Conservation (phyloP, 805 yeast species). For the Metschnikowia sp. region DNA sequence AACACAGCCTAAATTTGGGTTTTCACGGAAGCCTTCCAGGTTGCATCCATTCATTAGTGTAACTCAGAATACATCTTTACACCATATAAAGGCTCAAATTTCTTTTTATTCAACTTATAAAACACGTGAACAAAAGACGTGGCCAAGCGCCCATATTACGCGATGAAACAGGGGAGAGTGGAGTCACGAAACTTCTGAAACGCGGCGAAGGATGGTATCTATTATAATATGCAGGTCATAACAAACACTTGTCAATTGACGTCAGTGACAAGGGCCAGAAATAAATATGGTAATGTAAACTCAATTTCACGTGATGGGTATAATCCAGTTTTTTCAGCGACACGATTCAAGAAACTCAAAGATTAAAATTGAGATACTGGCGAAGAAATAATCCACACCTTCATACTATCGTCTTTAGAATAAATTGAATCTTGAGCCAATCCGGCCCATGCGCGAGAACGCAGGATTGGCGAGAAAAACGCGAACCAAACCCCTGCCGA, state of each 20-base stretch:
- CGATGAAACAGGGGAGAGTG: not conserved
- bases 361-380: too few relatives aligned
- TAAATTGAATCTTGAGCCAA: not conserved
- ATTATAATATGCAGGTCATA: constrained; percentile 1
- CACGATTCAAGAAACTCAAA: too few relatives aligned
- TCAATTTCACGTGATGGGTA: too few relatives aligned
- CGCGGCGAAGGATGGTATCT: not conserved
- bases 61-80: too few relatives aligned
- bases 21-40: too few relatives aligned
- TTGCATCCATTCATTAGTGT: too few relatives aligned
- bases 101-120: too few relatives aligned
- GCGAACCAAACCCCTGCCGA: constrained; percentile 3
- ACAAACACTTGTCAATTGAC: constrained; percentile 1
- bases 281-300: not conserved
- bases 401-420: not conserved
- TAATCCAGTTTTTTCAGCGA: too few relatives aligned
- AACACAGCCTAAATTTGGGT: too few relatives aligned
- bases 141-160: not conserved
- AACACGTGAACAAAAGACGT: too few relatives aligned
- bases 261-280: not conserved
- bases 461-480: not conserved
- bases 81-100: too few relatives aligned
- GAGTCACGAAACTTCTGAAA: not conserved
- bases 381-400: not conserved
- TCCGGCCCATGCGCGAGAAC: not conserved